Base-by-base conservation (phyloP, 2,329 filamentous ascomycete genomes). In the Pseudogymnoascus sp. region DNA sequence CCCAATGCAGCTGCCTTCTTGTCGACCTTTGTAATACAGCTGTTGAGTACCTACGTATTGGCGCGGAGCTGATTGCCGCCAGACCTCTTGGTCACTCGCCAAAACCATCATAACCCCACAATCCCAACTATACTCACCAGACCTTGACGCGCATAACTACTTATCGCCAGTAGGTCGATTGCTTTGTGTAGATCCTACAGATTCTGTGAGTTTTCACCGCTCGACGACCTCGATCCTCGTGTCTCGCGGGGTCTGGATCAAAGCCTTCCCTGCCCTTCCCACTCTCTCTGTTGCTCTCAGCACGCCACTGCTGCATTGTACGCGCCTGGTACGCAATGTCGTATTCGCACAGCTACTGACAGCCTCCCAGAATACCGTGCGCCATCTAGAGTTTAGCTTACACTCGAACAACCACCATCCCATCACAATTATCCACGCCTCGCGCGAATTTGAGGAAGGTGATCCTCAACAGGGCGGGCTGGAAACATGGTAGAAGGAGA, bases 401-500 rank as follows among this genome's bases (percentile, higher is more conserved):
- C 26, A 4, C n/a, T 30, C 45, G 10, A 52, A 52, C 45, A 52
- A 30, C 45, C 45, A 52, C 3, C 45, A 52, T 19, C 45, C 23
- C 45, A 52, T 30, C 45, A 30, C 45, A 52, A 48, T 19, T 30
- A 52, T 52, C 45, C 45, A 52, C 45, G 45, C 45, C 45, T 30
- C 45, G 45, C 45, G 26, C 45, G 45, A 52, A 52, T 45, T 48
- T 64, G 69, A 68, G 66, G 63, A 64, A 58, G 35, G 60, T 33
- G 37, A 30, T 65, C 67, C 65, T 69, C 67, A 65, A 67, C 67
- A 63, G 61, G 62, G 67, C 63, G 65, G 70, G 62, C 64, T 62
- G 67, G 68, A 73, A 77, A 87, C 80, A 96, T 97, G 92, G 92
- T 94, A 81, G 92, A 96, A 84, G 88, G 87, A 80, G 91, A 95